phyloP scores from a whole-genome alignment of 2,329 filamentous ascomycete species.

The Colletotrichum ledebouriae region DNA sequence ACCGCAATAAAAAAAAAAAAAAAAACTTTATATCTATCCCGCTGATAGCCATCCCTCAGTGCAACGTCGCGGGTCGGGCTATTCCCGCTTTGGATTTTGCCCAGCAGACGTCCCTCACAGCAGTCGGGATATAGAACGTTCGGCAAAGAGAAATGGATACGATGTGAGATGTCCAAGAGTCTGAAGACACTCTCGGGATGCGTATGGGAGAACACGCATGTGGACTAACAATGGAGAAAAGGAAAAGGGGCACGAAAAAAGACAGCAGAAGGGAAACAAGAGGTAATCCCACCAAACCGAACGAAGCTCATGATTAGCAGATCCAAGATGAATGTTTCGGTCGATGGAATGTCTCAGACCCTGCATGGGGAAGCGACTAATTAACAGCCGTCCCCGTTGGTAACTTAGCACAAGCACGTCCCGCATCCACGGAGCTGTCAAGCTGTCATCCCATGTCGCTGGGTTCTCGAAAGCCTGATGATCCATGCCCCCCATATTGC shows the following conservation, averaged over 20 bases:
- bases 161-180: not conserved
- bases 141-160: not conserved
- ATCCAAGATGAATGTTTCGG: too few species aligned
- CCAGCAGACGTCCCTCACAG: constrained; percentile 1
- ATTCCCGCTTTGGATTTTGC: not conserved
- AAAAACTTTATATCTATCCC: not conserved
- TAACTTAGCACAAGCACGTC: not conserved
- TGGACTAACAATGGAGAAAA: too few species aligned
- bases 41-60: constrained; percentile 7
- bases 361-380: not conserved
- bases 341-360: too few species aligned
- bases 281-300: too few species aligned
- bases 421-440: constrained; percentile 3
- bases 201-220: too few species aligned
- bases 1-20: constrained; percentile 1
- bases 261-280: too few species aligned
- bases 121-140: constrained; percentile 3
- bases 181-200: too few species aligned
- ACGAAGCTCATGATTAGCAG: too few species aligned
- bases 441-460: not conserved
- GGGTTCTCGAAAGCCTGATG: not conserved
- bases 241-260: too few species aligned
- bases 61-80: constrained; percentile 5
- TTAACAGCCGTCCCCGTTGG: not conserved
- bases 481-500: not conserved